phyloP scores from a whole-genome alignment of 257 asterid species.

The Solanum sitiens region DNA sequence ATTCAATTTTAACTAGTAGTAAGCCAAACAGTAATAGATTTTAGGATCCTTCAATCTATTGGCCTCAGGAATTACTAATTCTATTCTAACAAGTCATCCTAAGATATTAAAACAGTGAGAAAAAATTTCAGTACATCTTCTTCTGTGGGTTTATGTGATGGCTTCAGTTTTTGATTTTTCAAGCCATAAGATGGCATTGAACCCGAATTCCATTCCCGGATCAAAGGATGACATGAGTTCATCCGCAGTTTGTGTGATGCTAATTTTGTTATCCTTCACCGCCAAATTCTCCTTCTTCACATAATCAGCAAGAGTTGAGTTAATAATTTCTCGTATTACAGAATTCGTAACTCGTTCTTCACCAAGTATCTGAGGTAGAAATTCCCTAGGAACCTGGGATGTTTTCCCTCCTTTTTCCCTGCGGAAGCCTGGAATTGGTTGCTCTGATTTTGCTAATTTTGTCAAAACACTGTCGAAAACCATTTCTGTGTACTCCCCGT shows the following conservation, averaged over 20 bases:
- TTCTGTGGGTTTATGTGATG: background rate
- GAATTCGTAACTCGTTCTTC: slow-evolving; percentile 64
- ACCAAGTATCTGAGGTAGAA: slow-evolving; percentile 64
- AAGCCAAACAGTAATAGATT: background rate
- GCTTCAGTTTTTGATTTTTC: slow-evolving; percentile 28
- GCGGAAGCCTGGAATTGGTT: slow-evolving; percentile 89
- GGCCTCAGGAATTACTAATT: background rate
- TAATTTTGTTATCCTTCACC: slow-evolving; percentile 62
- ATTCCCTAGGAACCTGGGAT: slow-evolving; percentile 52
- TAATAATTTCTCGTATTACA: slow-evolving; percentile 63
- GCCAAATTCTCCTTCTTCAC: slow-evolving; percentile 61
- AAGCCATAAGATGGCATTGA: slow-evolving; percentile 57
- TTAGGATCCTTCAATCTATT: background rate
- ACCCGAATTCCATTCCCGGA: slow-evolving; percentile 69
- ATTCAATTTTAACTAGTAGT: background rate
- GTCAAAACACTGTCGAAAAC: slow-evolving; percentile 56
- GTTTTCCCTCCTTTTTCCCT: slow-evolving; percentile 56
- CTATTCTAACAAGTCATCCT: background rate
- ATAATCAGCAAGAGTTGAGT: slow-evolving; percentile 50
- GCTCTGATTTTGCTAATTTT: slow-evolving; percentile 63
- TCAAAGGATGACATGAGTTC: slow-evolving; percentile 47
- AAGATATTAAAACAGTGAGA: background rate
- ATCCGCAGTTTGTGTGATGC: slow-evolving; percentile 58
- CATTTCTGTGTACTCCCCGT: slow-evolving; percentile 53
- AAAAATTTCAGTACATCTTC: background rate